Evolutionary conservation across 352 stramenopile genomes (phyloP).

Genomic region (Elongisporangium prolatum): DNA sequence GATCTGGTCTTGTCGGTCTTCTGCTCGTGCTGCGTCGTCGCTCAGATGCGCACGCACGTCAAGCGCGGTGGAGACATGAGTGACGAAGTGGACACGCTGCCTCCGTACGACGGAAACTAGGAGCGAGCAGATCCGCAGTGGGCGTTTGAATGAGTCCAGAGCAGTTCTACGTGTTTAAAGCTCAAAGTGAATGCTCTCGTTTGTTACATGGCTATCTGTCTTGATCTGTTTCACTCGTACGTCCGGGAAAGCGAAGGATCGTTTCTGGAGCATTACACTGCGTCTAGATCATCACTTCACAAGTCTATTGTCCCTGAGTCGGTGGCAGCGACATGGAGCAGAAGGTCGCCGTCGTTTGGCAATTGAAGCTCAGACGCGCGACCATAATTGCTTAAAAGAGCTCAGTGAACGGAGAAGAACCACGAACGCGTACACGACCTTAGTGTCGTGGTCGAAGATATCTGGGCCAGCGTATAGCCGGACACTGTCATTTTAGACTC

Average conservation of each 20-base stretch:
- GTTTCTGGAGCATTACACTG: too few species aligned
- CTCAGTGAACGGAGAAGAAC: background rate
- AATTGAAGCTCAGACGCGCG: conserved; percentile 16
- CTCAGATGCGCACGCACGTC: conserved; percentile 48
- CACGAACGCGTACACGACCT: background rate
- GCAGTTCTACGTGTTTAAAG: too few species aligned
- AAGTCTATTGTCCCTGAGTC: too few species aligned
- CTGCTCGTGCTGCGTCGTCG: conserved; percentile 35
- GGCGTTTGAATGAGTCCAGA: too few species aligned
- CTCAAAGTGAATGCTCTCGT: too few species aligned
- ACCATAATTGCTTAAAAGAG: background rate
- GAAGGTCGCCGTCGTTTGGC: conserved; percentile 23
- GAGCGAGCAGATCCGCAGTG: background rate
- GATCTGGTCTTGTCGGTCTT: conserved; percentile 32
- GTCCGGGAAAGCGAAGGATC: too few species aligned
- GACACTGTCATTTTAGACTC: too few species aligned
- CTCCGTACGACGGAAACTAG: background rate
- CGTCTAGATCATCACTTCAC: too few species aligned
- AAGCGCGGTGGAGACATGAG: conserved; percentile 41
- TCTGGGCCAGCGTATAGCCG: too few species aligned
- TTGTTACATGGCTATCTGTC: too few species aligned
- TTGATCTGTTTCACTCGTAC: too few species aligned
- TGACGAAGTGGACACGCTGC: background rate
- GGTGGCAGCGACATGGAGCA: conserved; percentile 23
- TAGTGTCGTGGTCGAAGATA: background rate